Percentiles rank a stretch among this genome's conserved stretches.
Evolutionary conservation across 75 land plant species (phyloP).

Genomic region (Pinus albicaulis): DNA sequence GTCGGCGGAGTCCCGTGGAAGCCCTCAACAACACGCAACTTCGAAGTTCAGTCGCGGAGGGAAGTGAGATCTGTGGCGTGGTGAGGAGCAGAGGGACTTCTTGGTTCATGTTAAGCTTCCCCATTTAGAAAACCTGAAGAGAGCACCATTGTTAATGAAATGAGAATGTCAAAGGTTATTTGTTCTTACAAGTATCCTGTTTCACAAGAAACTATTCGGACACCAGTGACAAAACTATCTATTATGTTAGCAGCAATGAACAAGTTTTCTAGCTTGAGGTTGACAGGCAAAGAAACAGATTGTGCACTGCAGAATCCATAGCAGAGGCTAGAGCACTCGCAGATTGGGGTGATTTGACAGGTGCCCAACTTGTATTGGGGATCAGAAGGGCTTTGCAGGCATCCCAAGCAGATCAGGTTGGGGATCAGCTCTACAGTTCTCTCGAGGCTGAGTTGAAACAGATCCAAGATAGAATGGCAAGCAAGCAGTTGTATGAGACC

Average conservation of each 20-base stretch:
- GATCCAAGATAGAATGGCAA: conserved; percentile 79
- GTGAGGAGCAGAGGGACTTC: conserved; percentile 91
- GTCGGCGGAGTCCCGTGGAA: too few relatives aligned
- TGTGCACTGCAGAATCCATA: conserved; percentile 58
- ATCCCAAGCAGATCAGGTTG: conserved; percentile 36
- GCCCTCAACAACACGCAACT: too few relatives aligned
- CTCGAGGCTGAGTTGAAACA: conserved; percentile 68
- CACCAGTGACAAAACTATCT: conserved; percentile 22
- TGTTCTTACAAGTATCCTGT: conserved; percentile 62
- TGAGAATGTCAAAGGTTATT: conserved; percentile 32
- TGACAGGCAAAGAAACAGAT: conserved; percentile 60
- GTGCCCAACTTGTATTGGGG: conserved; percentile 53
- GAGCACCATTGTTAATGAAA: conserved; percentile 11
- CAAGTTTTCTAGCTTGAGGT: conserved; percentile 49
- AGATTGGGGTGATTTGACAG: conserved; percentile 51
- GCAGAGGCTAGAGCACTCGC: conserved; percentile 57
- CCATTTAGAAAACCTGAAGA: background rate
- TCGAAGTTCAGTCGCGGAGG: too few relatives aligned
- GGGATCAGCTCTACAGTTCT: conserved; percentile 48
- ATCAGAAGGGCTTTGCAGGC: conserved; percentile 23
- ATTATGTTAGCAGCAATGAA: conserved; percentile 13
- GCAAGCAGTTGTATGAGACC: conserved; percentile 58
- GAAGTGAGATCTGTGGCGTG: too few relatives aligned
- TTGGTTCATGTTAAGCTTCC: conserved; percentile 66
- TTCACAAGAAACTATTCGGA: conserved; percentile 33